Conservation (phyloP, 2,329 filamentous ascomycete genomes). For the Xylariomycetidae sp. region DNA sequence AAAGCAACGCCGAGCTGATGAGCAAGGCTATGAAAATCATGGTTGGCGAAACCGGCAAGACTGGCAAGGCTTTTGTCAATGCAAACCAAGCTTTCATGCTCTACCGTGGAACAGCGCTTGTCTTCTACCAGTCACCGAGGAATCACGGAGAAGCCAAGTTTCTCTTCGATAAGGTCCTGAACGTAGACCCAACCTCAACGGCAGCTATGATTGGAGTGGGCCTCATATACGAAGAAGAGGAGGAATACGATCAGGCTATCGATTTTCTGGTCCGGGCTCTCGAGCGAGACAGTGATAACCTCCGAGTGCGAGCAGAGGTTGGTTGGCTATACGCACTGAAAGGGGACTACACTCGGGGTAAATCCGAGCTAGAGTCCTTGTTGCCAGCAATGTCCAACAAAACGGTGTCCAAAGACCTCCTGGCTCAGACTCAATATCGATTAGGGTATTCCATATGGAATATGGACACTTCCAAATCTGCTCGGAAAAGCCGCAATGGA, state of each 20-base stretch:
- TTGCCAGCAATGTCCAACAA: slow-evolving; percentile 59
- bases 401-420: slow-evolving; percentile 60
- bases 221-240: slow-evolving; percentile 87
- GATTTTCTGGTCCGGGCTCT: slow-evolving; percentile 76
- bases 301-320: slow-evolving; percentile 77
- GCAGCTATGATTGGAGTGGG: slow-evolving; percentile 84
- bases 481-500: slow-evolving; percentile 74
- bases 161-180: slow-evolving; percentile 80
- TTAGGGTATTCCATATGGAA: slow-evolving; percentile 87
- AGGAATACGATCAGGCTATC: slow-evolving; percentile 78
- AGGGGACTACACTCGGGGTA: slow-evolving; percentile 66
- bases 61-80: slow-evolving; percentile 64
- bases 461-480: slow-evolving; percentile 65
- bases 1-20: slow-evolving; percentile 73
- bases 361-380: slow-evolving; percentile 63
- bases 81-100: slow-evolving; percentile 70
- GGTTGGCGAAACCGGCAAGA: slow-evolving; percentile 56
- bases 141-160: slow-evolving; percentile 83
- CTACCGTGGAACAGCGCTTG: slow-evolving; percentile 78
- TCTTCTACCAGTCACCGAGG: slow-evolving; percentile 84
- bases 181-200: slow-evolving; percentile 71
- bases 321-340: slow-evolving; percentile 88
- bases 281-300: slow-evolving; percentile 65
- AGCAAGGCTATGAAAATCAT: slow-evolving; percentile 66
- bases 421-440: slow-evolving; percentile 81